Percentiles rank a stretch among this genome's conserved stretches.
phyloP scores from a whole-genome alignment of 202 grass and related monocot species.

The Bolboschoenoplectus hybrid region DNA sequence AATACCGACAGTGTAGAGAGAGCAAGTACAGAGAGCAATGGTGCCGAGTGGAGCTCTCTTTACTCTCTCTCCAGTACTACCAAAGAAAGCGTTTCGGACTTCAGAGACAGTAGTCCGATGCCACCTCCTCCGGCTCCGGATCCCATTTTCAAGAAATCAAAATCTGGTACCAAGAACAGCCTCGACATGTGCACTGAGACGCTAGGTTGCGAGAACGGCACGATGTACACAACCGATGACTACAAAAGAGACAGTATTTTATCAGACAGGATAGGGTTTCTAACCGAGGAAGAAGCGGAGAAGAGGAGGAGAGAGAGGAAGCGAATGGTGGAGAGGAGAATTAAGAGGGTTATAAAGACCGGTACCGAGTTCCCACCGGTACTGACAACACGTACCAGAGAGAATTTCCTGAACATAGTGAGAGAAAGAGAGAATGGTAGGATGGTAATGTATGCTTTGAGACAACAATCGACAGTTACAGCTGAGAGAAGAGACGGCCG shows the following conservation, averaged over 20 bases:
- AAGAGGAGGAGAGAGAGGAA: slow-evolving; percentile 32
- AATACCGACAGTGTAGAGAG: neutral
- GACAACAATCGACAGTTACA: slow-evolving; percentile 40
- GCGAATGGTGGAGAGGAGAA: slow-evolving; percentile 34
- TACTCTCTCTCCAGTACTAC: slow-evolving; percentile 28
- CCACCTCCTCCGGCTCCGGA: neutral
- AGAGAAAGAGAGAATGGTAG: slow-evolving; percentile 58
- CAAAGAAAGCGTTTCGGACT: slow-evolving; percentile 30
- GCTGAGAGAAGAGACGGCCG: slow-evolving; percentile 64
- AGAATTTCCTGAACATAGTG: slow-evolving; percentile 48
- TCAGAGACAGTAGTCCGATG: neutral
- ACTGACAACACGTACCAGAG: slow-evolving; percentile 60
- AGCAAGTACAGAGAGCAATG: neutral
- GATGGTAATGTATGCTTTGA: slow-evolving; percentile 56
- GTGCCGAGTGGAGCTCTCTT: slow-evolving; percentile 50
- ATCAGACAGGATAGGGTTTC: slow-evolving; percentile 16
- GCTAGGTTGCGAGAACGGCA: slow-evolving; percentile 77
- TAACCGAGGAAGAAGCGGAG: slow-evolving; percentile 11
- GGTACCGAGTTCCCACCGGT: slow-evolving; percentile 49
- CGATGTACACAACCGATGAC: slow-evolving; percentile 44
- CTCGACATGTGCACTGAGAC: slow-evolving; percentile 73
- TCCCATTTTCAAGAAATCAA: slow-evolving; percentile 42
- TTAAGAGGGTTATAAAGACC: slow-evolving; percentile 29
- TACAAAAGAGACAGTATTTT: slow-evolving; percentile 20
- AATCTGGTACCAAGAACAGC: slow-evolving; percentile 50